Evolutionary conservation across 768 basidiomycete species (phyloP), one percentile per base, ranked within the genome.

Genomic region (Lyophyllum semitale): DNA sequence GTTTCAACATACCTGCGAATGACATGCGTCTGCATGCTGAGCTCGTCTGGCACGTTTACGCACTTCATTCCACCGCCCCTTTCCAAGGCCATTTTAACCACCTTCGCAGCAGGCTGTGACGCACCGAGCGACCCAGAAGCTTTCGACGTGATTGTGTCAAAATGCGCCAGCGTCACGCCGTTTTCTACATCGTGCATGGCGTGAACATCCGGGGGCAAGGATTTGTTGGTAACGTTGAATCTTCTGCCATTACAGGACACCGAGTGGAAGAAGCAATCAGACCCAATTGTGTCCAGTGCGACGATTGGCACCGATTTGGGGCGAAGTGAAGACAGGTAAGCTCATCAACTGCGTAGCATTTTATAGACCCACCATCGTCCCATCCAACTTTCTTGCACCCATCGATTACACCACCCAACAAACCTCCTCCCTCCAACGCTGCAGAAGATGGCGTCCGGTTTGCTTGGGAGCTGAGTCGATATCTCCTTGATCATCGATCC

Each of bases 351-450:
- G 27, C n/a, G 44, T 26, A 23, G 40, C n/a, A 29, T 13, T 17
- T 15, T 15, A 18, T 8, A 27, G 18, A 45, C 79, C 59, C 57
- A 89, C 90, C 85, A 42, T 85, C 78, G 35, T 87, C 83, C 90
- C 91, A 93, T 18, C 80, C 82, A 2, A 81, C 77, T 2, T 63
- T 65, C 48, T 76, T 75, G 61, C 88, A 90, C n/a, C 90, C 90
- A 4, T 76, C 68, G 30, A 90, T 82, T 43, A 91, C 70, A 0
- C 91, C 91, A 9, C 84, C 88, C 3, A 89, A 68, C 0, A 92
- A 70, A 1, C 90, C 89, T 0, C 79, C 89, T n/a, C 0, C 90
- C 90, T 33, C 91, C 91, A 12, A 91, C 87, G 49, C 84, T 85
- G 63, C 90, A 91, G 55, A 91, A 84, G 40, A 92, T 84, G 0